These are phyloP conservation scores for Colletotrichum somersetense DNA, from an alignment of 2,329 filamentous ascomycete genomes.

Conservation along the genomic window DNA sequence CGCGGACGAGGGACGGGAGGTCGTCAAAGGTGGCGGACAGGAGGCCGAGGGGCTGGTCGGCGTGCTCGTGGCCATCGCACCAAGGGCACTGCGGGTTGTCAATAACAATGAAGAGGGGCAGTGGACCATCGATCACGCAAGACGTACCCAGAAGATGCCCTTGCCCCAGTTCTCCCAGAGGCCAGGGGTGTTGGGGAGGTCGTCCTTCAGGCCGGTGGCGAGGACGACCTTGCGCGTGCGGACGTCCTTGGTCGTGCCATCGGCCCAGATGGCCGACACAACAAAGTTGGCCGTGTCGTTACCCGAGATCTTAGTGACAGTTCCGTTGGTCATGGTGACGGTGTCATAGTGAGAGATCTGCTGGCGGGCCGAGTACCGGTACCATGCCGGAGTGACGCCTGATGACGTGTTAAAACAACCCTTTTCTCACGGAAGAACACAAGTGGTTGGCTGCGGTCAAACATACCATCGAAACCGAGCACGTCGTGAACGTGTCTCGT, in stretches of 20 bases:
- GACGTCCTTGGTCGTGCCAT: conserved; percentile 48
- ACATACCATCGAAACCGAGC: conserved; percentile 68
- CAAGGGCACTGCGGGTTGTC: conserved; percentile 62
- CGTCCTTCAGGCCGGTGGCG: conserved; percentile 68
- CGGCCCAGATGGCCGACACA: conserved; percentile 49
- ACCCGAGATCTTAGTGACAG: conserved; percentile 59
- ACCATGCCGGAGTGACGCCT: conserved; percentile 68
- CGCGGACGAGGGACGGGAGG: conserved; percentile 59
- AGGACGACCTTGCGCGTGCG: conserved; percentile 68
- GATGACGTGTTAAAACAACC: background rate
- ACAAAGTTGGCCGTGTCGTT: conserved; percentile 60
- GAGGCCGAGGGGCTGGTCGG: conserved; percentile 68
- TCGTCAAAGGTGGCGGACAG: conserved; percentile 59
- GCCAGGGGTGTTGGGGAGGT: conserved; percentile 68
- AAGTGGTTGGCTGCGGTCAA: background rate
- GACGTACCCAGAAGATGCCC: conserved; percentile 66
- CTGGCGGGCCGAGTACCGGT: conserved; percentile 65
- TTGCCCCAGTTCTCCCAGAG: conserved; percentile 67
- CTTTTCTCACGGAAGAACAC: background rate
- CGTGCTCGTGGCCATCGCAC: conserved; percentile 74
- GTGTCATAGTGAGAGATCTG: conserved; percentile 66
- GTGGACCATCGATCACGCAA: too few relatives aligned
- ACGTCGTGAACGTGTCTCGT: conserved; percentile 73
- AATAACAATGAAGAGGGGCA: background rate
- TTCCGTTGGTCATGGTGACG: conserved; percentile 64